Conservation (phyloP, 345 rosid species). For the Microthlaspi erraticum region DNA sequence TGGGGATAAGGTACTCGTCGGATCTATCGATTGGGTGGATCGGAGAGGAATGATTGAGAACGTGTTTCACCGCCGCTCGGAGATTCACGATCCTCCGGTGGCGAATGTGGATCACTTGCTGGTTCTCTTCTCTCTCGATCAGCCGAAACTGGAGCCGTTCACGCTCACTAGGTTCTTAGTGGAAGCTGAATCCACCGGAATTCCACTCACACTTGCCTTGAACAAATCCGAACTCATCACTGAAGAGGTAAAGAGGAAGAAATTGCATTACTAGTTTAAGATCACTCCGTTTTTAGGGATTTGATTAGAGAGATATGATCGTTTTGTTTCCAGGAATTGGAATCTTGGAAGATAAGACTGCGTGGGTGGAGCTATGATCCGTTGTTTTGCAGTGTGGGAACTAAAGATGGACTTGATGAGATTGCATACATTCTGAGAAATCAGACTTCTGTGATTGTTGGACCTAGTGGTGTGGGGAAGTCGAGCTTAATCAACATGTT, state of each 20-base stretch:
- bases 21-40: constrained; percentile 92
- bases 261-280: neutral
- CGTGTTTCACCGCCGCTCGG: constrained; percentile 67
- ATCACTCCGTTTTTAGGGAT: neutral
- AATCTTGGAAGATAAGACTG: constrained; percentile 69
- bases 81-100: constrained; percentile 82
- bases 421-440: constrained; percentile 63
- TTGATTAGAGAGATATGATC: neutral
- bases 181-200: constrained; percentile 84
- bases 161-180: constrained; percentile 82
- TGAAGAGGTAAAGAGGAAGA: constrained; percentile 52
- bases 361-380: constrained; percentile 86
- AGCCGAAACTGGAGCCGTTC: constrained; percentile 77
- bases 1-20: constrained; percentile 85
- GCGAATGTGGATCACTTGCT: constrained; percentile 84
- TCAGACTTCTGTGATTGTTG: constrained; percentile 90
- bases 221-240: constrained; percentile 78
- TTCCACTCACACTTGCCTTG: constrained; percentile 79
- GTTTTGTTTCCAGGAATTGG: constrained; percentile 57
- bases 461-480: constrained; percentile 99
- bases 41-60: constrained; percentile 88
- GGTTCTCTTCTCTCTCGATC: constrained; percentile 82
- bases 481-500: constrained; percentile 86
- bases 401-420: constrained; percentile 65
- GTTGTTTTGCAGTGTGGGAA: constrained; percentile 76